A percentile compares a stretch with the other conserved stretches of the same genome.
Evolutionary conservation across 2,329 filamentous ascomycete genomes (phyloP).

Genomic region (Xylaria sp.): DNA sequence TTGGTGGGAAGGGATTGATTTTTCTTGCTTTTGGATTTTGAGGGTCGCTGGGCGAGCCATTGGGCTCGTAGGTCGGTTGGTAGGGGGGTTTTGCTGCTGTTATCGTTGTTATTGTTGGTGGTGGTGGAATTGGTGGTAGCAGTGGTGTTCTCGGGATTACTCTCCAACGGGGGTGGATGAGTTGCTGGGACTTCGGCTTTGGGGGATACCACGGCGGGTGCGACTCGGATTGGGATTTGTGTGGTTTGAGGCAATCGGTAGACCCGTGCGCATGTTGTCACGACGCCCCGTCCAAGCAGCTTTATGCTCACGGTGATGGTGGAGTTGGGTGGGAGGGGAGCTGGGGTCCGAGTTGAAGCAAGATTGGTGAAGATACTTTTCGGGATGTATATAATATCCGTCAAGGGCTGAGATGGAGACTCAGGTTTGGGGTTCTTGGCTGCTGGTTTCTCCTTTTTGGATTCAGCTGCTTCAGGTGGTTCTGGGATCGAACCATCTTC

Average conservation of each 20-base stretch:
- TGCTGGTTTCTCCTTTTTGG: slow-evolving; percentile 8
- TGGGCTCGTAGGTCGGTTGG: slow-evolving; percentile 67
- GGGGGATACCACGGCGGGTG: slow-evolving; percentile 30
- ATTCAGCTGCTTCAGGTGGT: neutral
- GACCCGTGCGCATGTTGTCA: slow-evolving; percentile 78
- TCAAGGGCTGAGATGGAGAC: slow-evolving; percentile 38
- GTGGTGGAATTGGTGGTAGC: neutral
- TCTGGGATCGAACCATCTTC: slow-evolving; percentile 24
- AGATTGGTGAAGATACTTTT: slow-evolving; percentile 52
- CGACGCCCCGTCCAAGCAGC: slow-evolving; percentile 76
- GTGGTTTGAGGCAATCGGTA: slow-evolving; percentile 76
- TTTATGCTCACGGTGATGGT: slow-evolving; percentile 73
- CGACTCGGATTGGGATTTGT: slow-evolving; percentile 3
- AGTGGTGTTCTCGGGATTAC: slow-evolving; percentile 10
- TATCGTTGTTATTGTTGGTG: too few species aligned
- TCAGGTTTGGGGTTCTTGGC: slow-evolving; percentile 17
- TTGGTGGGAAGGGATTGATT: neutral
- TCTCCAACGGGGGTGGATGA: slow-evolving; percentile 29
- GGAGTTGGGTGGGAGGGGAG: slow-evolving; percentile 51
- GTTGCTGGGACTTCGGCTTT: slow-evolving; percentile 61
- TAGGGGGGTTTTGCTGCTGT: slow-evolving; percentile 43
- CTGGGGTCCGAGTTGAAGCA: slow-evolving; percentile 39
- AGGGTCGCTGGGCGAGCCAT: slow-evolving; percentile 72
- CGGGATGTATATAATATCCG: slow-evolving; percentile 53
- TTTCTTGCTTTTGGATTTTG: neutral